phyloP scores from a whole-genome alignment of 1,284 basidiomycete species.

The Ustilago shanxiensis region DNA sequence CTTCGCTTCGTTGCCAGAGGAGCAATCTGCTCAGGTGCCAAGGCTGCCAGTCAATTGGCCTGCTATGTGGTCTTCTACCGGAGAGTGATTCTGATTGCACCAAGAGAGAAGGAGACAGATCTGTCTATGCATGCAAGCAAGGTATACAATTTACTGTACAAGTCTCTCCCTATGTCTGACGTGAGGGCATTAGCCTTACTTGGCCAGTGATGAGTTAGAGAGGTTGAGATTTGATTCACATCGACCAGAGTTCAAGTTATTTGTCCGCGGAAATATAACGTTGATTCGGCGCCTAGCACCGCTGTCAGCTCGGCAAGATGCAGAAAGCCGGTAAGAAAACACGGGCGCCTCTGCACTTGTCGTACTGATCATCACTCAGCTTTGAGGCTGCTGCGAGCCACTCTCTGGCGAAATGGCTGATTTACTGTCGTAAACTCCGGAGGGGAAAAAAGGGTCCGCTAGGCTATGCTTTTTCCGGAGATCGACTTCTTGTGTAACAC shows the following conservation, averaged over 20 bases:
- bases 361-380: not conserved
- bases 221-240: not conserved
- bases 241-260: not conserved
- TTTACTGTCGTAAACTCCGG: not conserved
- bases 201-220: no score
- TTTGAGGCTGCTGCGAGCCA: not conserved
- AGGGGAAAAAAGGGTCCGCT: constrained; percentile 1
- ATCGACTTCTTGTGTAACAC: constrained; percentile 6
- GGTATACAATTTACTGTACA: not conserved
- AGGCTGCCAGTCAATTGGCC: constrained; percentile 60
- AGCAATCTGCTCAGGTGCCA: constrained; percentile 54
- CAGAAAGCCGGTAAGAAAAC: no score
- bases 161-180: not conserved
- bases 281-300: not conserved
- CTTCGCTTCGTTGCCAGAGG: constrained; percentile 51
- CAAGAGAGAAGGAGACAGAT: not conserved
- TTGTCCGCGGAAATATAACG: constrained; percentile 7
- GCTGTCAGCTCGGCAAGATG: constrained; percentile 1
- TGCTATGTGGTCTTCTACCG: constrained; percentile 53
- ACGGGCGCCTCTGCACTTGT: not conserved
- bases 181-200: not conserved
- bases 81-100: constrained; percentile 18
- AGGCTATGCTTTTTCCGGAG: not conserved
- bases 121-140: not conserved
- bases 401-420: not conserved